These are phyloP conservation scores for Diaporthe helianthi DNA, from an alignment of 2,329 filamentous ascomycete genomes.

Conservation along the genomic window DNA sequence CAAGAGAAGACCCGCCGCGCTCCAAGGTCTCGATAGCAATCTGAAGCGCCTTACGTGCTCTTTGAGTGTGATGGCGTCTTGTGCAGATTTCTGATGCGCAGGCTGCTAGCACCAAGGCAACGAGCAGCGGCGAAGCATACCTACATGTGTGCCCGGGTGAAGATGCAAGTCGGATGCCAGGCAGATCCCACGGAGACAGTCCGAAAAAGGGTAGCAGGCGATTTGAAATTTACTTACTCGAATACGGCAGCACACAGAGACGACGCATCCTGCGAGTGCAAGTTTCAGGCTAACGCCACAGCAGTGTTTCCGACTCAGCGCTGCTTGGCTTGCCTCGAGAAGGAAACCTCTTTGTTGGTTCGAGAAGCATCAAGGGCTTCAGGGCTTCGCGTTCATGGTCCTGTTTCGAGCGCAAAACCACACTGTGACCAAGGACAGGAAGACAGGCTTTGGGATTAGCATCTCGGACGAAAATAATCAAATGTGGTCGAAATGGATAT, in stretches of 20 bases:
- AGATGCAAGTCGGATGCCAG: neutral
- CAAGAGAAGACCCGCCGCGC: no score
- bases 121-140: neutral
- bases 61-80: neutral
- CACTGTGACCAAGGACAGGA: neutral
- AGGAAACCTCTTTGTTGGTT: neutral
- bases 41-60: neutral
- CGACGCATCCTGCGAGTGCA: neutral
- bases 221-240: constrained; percentile 14
- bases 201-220: neutral
- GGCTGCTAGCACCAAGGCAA: neutral
- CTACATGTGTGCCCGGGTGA: no score
- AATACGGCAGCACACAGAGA: constrained; percentile 2
- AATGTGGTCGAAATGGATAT: neutral
- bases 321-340: neutral
- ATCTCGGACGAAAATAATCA: neutral
- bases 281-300: neutral
- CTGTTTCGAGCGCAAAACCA: neutral
- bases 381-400: neutral
- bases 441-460: neutral
- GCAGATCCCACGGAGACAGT: neutral
- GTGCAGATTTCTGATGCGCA: neutral
- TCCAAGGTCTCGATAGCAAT: neutral
- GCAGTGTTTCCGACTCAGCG: no score
- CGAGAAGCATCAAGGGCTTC: neutral